Percentiles rank a stretch among this genome's conserved stretches.
phyloP scores from a whole-genome alignment of 495 filamentous ascomycete genomes.

The Penicillium nucicola region DNA sequence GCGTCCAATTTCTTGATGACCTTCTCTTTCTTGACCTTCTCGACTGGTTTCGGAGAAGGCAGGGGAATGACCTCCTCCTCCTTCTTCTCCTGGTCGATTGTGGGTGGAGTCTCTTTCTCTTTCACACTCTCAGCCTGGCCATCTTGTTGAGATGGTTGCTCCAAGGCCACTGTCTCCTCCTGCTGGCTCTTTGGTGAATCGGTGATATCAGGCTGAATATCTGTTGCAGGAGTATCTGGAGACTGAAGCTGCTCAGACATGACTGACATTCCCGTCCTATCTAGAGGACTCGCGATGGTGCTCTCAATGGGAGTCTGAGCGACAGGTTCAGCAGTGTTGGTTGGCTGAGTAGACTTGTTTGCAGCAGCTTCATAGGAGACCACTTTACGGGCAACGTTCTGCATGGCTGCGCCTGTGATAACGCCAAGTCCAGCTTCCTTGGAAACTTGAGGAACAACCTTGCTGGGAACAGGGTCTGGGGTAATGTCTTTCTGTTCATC shows the following conservation, averaged over 20 bases:
- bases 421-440: too few relatives aligned
- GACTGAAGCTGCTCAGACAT: not conserved
- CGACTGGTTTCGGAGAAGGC: not conserved
- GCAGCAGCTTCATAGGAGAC: too few relatives aligned
- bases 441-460: not conserved
- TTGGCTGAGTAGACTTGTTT: too few relatives aligned
- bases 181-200: not conserved
- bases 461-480: not conserved
- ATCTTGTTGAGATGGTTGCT: not conserved
- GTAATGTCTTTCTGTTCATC: not conserved
- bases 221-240: not conserved
- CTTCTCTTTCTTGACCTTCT: conserved; percentile 12
- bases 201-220: not conserved
- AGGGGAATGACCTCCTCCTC: not conserved
- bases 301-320: not conserved
- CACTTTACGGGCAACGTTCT: too few relatives aligned
- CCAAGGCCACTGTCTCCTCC: not conserved
- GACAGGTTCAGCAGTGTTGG: too few relatives aligned
- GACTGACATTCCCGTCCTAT: not conserved
- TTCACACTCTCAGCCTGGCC: not conserved
- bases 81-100: not conserved
- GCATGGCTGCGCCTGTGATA: too few relatives aligned
- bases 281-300: not conserved
- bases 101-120: not conserved
- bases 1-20: conserved; percentile 30